phyloP scores from a whole-genome alignment of 2,329 filamentous ascomycete species.

The Cryphonectria parasitica region DNA sequence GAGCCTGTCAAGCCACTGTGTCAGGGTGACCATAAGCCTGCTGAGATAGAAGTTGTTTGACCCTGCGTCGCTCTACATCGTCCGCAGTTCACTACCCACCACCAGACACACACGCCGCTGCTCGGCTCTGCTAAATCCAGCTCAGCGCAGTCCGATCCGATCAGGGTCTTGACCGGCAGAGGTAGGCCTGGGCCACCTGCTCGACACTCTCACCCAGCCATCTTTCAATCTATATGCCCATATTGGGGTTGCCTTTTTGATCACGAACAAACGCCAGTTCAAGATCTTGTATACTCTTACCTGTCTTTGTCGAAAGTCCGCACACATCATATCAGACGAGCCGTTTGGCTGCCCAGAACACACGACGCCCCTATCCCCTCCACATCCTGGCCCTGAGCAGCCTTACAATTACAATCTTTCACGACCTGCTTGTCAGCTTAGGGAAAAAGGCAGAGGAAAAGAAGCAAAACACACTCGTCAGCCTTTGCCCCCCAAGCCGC shows the following conservation, averaged over 20 bases:
- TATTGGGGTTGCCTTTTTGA: constrained; percentile 13
- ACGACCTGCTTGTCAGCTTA: constrained; percentile 6
- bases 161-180: neutral
- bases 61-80: constrained; percentile 24
- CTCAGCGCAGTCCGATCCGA: constrained; percentile 6
- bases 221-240: neutral
- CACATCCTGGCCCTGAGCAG: neutral
- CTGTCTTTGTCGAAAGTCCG: neutral
- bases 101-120: neutral
- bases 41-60: constrained; percentile 23
- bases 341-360: neutral
- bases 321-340: neutral
- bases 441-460: too few relatives aligned
- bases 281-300: constrained; percentile 21
- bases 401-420: neutral
- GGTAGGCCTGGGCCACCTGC: neutral
- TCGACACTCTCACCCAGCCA: constrained; percentile 8
- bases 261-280: neutral
- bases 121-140: constrained; percentile 11
- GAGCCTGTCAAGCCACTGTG: constrained; percentile 32
- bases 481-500: neutral
- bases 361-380: neutral
- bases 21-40: constrained; percentile 28
- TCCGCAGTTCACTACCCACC: constrained; percentile 21
- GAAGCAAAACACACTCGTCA: neutral